Evolutionary conservation across 176 grass and related monocot genomes (phyloP).

Genomic region (Puccinellia tenuiflora): DNA sequence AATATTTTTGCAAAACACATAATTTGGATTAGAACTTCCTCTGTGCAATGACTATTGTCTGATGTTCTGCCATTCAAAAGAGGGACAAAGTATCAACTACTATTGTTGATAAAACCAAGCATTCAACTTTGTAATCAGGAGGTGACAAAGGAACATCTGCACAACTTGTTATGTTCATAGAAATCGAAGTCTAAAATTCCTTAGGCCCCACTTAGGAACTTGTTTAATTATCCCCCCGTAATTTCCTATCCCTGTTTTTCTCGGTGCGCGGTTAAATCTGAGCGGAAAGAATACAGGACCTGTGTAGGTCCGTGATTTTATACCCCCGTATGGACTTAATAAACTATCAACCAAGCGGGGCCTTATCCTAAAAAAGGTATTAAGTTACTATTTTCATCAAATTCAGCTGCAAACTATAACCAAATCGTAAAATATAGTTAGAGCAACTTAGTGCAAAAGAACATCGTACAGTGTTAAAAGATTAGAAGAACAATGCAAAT

Average conservation of each 20-base stretch:
- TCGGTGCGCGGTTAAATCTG: no score
- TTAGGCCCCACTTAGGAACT: no score
- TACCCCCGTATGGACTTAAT: no score
- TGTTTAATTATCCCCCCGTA: no score
- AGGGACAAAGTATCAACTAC: neutral
- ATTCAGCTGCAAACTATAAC: neutral
- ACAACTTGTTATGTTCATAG: neutral
- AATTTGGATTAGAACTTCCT: neutral
- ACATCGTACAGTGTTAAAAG: neutral
- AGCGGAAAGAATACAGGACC: no score
- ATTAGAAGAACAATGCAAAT: neutral
- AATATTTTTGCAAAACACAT: neutral
- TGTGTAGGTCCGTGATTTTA: no score
- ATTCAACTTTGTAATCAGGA: neutral
- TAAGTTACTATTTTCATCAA: neutral
- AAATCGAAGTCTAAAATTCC: neutral
- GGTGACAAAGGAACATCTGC: neutral
- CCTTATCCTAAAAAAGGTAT: neutral
- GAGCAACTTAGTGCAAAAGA: slow-evolving; percentile 4
- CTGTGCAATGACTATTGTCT: neutral
- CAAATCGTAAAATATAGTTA: neutral
- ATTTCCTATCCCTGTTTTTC: no score
- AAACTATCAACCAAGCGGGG: no score
- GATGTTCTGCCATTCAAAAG: neutral
- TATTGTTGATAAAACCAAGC: neutral